These are phyloP conservation scores for Pezicula radicicola DNA, from an alignment of 2,329 filamentous ascomycete genomes.

Conservation along the genomic window DNA sequence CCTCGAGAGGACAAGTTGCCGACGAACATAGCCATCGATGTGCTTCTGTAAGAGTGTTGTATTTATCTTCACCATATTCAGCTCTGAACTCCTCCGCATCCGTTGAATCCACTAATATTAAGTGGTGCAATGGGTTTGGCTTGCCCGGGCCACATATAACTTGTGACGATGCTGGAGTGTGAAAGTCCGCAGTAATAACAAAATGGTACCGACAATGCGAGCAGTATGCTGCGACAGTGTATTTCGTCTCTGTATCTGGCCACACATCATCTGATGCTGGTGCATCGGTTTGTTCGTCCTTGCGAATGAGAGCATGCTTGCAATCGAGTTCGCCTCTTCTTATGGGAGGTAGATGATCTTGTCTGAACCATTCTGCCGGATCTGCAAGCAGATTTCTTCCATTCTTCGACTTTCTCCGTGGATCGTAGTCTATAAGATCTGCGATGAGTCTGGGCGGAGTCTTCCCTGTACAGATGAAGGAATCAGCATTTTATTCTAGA, in stretches of 20 bases:
- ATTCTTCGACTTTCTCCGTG: constrained; percentile 24
- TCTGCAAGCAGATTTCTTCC: constrained; percentile 52
- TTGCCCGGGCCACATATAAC: constrained; percentile 7
- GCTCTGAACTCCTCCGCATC: constrained; percentile 29
- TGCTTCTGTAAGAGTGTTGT: constrained; percentile 32
- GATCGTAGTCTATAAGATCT: constrained; percentile 41
- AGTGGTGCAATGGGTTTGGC: constrained; percentile 57
- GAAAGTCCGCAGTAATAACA: constrained; percentile 52
- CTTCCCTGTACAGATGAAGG: constrained; percentile 36
- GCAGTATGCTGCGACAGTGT: constrained; percentile 60
- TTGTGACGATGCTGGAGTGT: constrained; percentile 21
- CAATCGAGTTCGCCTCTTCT: constrained; percentile 43
- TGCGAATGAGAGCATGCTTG: constrained; percentile 55
- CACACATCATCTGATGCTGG: constrained; percentile 33
- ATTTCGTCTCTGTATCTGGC: constrained; percentile 37
- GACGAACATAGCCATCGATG: constrained; percentile 58
- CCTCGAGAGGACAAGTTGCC: constrained; percentile 47
- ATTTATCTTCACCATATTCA: constrained; percentile 20
- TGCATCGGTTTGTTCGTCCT: constrained; percentile 50
- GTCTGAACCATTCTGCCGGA: constrained; percentile 48
- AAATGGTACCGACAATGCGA: constrained; percentile 60
- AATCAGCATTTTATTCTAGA: constrained; percentile 4
- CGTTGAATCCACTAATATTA: constrained; percentile 37
- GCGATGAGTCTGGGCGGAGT: constrained; percentile 44
- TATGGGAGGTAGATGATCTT: constrained; percentile 15